Conservation (phyloP, 73 alveolate species). For the Uronychia setigera region DNA sequence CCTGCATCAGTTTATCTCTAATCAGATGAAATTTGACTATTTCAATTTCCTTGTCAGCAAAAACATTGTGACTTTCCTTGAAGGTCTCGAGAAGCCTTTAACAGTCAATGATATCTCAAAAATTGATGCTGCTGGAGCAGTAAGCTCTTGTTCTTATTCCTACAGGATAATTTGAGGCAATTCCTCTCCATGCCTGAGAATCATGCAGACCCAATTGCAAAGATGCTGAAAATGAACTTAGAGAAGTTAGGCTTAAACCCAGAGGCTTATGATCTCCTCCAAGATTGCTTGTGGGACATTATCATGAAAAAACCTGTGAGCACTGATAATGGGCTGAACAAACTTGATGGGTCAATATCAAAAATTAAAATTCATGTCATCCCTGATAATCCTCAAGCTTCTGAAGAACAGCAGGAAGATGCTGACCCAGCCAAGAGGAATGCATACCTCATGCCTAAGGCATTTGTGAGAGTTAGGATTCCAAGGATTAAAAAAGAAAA, state of each 20-base stretch:
- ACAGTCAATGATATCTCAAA: too few relatives aligned
- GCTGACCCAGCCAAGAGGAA: too few relatives aligned
- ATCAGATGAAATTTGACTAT: conserved; percentile 15
- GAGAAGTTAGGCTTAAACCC: conserved; percentile 28
- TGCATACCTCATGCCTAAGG: too few relatives aligned
- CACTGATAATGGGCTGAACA: conserved; percentile 36
- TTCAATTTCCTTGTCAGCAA: conserved; percentile 17
- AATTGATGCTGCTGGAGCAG: too few relatives aligned
- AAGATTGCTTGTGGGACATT: conserved; percentile 46
- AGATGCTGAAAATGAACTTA: conserved; percentile 2
- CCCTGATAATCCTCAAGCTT: conserved; percentile 50
- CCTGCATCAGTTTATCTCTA: background rate
- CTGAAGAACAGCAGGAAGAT: conserved; percentile 6
- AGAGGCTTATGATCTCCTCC: conserved; percentile 22
- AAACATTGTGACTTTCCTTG: conserved; percentile 18
- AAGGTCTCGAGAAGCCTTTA: conserved; percentile 9
- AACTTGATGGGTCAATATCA: conserved; percentile 36
- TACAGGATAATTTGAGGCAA: too few relatives aligned
- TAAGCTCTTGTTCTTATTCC: too few relatives aligned
- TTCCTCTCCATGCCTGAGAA: too few relatives aligned
- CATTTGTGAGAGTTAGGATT: conserved; percentile 60
- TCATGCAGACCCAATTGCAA: too few relatives aligned
- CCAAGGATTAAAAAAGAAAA: conserved; percentile 39
- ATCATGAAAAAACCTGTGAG: conserved; percentile 31
- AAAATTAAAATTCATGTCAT: conserved; percentile 37